Evolutionary conservation across 805 yeast genomes (phyloP), one percentile per base, ranked within the genome.

Genomic region (Candida ascalaphidarum): DNA sequence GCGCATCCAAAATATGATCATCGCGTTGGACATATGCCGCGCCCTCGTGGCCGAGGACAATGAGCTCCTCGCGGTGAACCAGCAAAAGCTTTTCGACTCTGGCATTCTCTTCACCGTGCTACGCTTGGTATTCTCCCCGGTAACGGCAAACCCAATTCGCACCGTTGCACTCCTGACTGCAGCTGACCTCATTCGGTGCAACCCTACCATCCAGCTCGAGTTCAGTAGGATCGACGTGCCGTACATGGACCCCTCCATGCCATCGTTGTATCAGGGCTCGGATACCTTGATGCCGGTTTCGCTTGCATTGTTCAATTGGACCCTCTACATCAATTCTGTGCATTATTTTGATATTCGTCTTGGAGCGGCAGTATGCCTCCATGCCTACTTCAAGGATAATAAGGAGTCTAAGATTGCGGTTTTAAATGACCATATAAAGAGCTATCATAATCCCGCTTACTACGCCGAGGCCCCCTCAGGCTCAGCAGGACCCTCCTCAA

Each of bases 211-310:
- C 19, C 98, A 92, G 51, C 56, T 59, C 10, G 74, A 74, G 33
- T 80, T 89, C 41, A 66, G 85, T 2, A 76, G 75, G 30, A 77
- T 89, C 10, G 97, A 92, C 51, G 96, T 92, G 6, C 98, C 98
- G 0, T 84, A 79, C 46, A 64, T 88, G 31, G 96, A 85, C 44
- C 85, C 95, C 8, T 62, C 78, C 4, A 44, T 73, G 29, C 75
- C 77, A 0, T 30, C 70, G 1, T 65, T 55, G 31, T 37, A 54
- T 11, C 66, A 61, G 30, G 23, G 46, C 1, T 59, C 44, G 23
- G 53, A 50, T 24, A 42, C 36, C 25, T 46, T 52, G 2, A 54
- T 84, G 2, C 89, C 96, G 0, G 94, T 83, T 0, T 64, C 80
- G 0, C 63, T 68, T 17, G 85, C 94, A 0, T 59, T 92, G 27